phyloP scores from a whole-genome alignment of 192 early-diverging fungal genomes.

The Diversispora eburnea region DNA sequence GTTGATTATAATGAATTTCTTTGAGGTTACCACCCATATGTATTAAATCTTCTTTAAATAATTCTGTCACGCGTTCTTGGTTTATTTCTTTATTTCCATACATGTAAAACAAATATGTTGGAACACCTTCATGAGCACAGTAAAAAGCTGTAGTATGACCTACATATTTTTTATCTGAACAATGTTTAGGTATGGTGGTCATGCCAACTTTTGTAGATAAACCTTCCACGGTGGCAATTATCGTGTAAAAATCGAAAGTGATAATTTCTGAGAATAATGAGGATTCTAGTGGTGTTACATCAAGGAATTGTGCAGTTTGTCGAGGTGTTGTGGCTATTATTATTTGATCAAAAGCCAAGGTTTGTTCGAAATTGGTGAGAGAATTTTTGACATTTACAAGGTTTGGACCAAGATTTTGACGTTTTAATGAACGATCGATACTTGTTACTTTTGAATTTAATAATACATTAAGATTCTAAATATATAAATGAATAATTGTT shows the following conservation, averaged over 20 bases:
- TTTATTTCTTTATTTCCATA: conserved; percentile 4
- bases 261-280: background rate
- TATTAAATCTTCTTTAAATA: conserved; percentile 6
- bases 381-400: background rate
- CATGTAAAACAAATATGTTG: conserved; percentile 16
- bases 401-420: background rate
- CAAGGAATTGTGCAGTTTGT: conserved; percentile 13
- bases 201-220: conserved; percentile 14
- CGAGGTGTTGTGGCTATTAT: conserved; percentile 22
- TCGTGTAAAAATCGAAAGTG: conserved; percentile 14
- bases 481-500: background rate
- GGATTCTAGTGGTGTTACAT: background rate
- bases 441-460: background rate
- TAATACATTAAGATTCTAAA: background rate
- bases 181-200: conserved; percentile 24
- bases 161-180: conserved; percentile 8
- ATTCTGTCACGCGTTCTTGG: conserved; percentile 10
- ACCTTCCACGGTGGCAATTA: conserved; percentile 14
- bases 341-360: conserved; percentile 6
- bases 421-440: conserved; percentile 15
- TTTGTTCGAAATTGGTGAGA: background rate
- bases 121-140: conserved; percentile 9
- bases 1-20: conserved; percentile 23
- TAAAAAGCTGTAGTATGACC: conserved; percentile 16
- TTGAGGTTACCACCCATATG: conserved; percentile 14